Base-by-base conservation (phyloP, 257 asterid species). In the Plantago major region DNA sequence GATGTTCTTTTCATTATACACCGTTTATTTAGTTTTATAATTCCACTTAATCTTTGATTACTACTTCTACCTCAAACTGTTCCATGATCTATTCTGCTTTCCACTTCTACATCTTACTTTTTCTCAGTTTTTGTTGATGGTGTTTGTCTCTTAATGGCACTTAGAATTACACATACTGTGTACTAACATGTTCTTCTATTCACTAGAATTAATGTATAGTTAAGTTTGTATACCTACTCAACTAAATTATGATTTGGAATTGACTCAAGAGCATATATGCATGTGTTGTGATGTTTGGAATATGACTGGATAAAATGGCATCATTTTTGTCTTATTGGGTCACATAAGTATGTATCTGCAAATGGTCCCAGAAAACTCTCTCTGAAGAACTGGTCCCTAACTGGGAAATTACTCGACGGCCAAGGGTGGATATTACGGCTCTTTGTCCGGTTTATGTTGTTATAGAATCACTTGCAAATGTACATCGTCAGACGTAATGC, bases 81-180 rank as follows among this genome's bases (percentile, higher is more conserved):
- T 55, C 61, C 33, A 55, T 14, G 11, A 40, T 48, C 28, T 14
- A 13, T 3, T 58, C 6, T 58, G 10, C 17, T 55, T 48, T 48
- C 19, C 11, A 28, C 60, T 55, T 55, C 14, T 55, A 30, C 60
- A 28, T 37, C 46, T 42, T 56, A 37, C 46, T 15, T 56, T 56
- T 56, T 16, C n/a, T 37, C 37, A 19, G 7, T 37, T 56, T 56
- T 56, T 45, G 46, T 40, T 56, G 28, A 13, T n/a, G 11, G 46
- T 38, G 46, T 56, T 56, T 56, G 62, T 57, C 62, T 22, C 17
- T 42, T 40, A 15, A 16, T 48, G 54, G 18, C 54, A 15, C 0
- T n/a, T 48, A 1, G 51, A 46, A n/a, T 10, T 48, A 13, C 54
- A 14, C 40, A 33, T 5, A 33, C 40, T 33, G 40, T 33, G 40